These are phyloP conservation scores for Naganishia sp. DNA, from an alignment of 1,284 basidiomycete genomes.

Conservation along the genomic window DNA sequence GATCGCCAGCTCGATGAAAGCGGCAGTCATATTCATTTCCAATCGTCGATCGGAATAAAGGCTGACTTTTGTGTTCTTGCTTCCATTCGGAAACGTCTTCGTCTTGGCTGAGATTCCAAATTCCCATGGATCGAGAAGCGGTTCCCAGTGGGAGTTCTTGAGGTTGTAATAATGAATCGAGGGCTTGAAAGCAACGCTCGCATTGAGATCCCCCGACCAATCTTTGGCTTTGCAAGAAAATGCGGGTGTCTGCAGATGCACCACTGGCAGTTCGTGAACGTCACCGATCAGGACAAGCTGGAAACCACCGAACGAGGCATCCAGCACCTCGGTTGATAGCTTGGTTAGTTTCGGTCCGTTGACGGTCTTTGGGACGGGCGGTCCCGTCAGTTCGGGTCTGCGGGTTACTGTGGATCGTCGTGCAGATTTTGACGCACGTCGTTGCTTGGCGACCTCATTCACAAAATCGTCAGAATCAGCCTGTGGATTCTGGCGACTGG, in stretches of 20 bases:
- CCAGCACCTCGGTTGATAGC: conserved; percentile 57
- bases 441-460: conserved; percentile 6
- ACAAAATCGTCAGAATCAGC: not conserved
- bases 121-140: conserved; percentile 97
- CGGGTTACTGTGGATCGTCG: conserved; percentile 14
- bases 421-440: conserved; percentile 10
- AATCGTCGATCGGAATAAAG: conserved; percentile 79
- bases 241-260: conserved; percentile 83
- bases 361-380: no score
- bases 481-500: conserved; percentile 32
- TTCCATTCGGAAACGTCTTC: conserved; percentile 34
- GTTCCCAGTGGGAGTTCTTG: conserved; percentile 98
- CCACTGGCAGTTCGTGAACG: conserved; percentile 88
- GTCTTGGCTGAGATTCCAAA: conserved; percentile 68
- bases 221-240: conserved; percentile 84
- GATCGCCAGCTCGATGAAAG: conserved; percentile 83
- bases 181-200: conserved; percentile 58
- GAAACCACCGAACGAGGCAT: conserved; percentile 82
- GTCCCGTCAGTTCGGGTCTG: not conserved
- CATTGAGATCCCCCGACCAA: conserved; percentile 75
- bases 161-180: conserved; percentile 96
- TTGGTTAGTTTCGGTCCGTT: conserved; percentile 19
- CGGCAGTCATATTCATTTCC: conserved; percentile 88
- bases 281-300: conserved; percentile 93
- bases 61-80: conserved; percentile 60